Evolutionary conservation across 345 rosid species (phyloP), one percentile per base, ranked within the genome.

Genomic region (Rubroshorea leprosula): DNA sequence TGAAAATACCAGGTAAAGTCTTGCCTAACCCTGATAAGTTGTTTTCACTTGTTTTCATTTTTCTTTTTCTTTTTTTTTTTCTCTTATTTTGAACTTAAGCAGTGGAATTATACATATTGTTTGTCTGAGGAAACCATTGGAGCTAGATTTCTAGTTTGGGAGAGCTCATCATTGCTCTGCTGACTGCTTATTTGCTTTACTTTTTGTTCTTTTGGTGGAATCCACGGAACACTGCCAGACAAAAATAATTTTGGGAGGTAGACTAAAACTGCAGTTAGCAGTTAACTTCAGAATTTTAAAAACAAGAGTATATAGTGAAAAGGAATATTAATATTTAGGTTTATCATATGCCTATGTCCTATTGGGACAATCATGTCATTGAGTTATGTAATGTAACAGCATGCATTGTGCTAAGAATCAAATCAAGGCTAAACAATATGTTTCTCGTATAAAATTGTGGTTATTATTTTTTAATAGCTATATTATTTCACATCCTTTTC

Each of bases 1-100:
- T 87, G 47, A 83, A 68, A 74, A 90, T 90, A 70, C 96, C 96
- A 73, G 97, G 97, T 87, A 54, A 26, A 62, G 38, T 59, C 25
- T 47, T 53, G 41, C 57, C 45, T 57, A 48, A 60, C 51, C 59
- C 21, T 23, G 12, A 43, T 56, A 26, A 24, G 6, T 60, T 49
- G 9, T 22, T 13, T 41, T 46, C 12, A 23, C 35, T 3, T 29
- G 35, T 29, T n/a, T n/a, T n/a, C n/a, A n/a, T n/a, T n/a, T n/a
- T 29, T 29, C 35, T 29, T 29, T 29, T 29, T 22, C 17, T 38
- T 19, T 52, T 57, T 6, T 23, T n/a, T 47, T 27, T 23, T 27
- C 24, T 54, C 24, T 44, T 54, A 6, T 31, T 48, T 43, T 26
- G 22, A 25, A 52, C 22, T 23, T 43, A n/a, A n/a, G n/a, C 23